Evolutionary conservation across 352 stramenopile genomes (phyloP).

Genomic region (Phytophthora gonapodyides): DNA sequence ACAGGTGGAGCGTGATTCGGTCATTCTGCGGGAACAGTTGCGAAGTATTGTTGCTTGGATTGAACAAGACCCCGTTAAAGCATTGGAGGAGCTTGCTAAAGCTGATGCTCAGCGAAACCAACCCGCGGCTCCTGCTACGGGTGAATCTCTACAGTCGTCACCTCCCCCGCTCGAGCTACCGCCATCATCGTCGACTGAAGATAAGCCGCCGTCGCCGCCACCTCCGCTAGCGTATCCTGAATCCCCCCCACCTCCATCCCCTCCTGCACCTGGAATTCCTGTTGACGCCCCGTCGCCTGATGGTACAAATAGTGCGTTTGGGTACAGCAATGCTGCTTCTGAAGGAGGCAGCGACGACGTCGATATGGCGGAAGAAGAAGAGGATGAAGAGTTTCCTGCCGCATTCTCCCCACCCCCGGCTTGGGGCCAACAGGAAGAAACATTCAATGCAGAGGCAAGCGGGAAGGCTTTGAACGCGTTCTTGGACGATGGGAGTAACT

Average conservation of each 20-base stretch:
- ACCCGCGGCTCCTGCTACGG: slow-evolving; percentile 13
- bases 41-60: slow-evolving; percentile 77
- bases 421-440: slow-evolving; percentile 29
- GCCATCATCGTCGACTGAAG: slow-evolving; percentile 5
- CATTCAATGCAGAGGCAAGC: slow-evolving; percentile 66
- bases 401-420: slow-evolving; percentile 45
- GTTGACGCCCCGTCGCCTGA: slow-evolving; percentile 11
- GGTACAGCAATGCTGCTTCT: slow-evolving; percentile 1
- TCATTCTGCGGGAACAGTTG: slow-evolving; percentile 67
- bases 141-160: slow-evolving; percentile 20
- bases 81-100: slow-evolving; percentile 48
- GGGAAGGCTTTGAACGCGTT: slow-evolving; percentile 78
- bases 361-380: slow-evolving; percentile 51
- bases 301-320: slow-evolving; percentile 6
- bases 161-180: slow-evolving; percentile 23
- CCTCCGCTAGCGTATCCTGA: slow-evolving; percentile 32
- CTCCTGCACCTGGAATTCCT: slow-evolving; percentile 28
- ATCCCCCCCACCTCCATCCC: slow-evolving; percentile 40
- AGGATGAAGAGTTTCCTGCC: slow-evolving; percentile 76
- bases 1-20: slow-evolving; percentile 78
- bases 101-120: slow-evolving; percentile 36
- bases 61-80: slow-evolving; percentile 55
- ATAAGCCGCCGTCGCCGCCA: background rate
- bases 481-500: slow-evolving; percentile 64
- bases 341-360: slow-evolving; percentile 13